Base-by-base conservation (phyloP, 1,284 basidiomycete species). In the Cerioporus squamosus region DNA sequence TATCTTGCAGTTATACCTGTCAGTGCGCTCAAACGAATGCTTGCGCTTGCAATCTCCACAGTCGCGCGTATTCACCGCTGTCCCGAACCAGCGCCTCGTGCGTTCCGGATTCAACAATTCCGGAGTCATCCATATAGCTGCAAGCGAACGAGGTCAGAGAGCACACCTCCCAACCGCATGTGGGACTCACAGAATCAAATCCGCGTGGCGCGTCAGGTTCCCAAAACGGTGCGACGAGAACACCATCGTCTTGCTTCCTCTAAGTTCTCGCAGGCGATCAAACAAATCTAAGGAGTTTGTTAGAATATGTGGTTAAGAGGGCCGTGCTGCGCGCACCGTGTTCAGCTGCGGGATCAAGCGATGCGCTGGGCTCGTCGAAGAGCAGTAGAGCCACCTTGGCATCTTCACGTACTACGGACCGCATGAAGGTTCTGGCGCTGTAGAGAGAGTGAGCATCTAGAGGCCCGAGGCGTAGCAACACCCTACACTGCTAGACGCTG, bases 381-480 rank as follows among this genome's bases (percentile, higher is more conserved):
- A 26, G 26, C 51, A 91, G 70, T 29, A 93, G 72, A 0, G 88
- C 87, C 14, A 90, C 83, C 2, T 68, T 63, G 12, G 72, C 58
- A 48, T 78, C 77, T 38, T 84, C 81, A 5, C 81, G 79, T 9
- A 80, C 75, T 3, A 86, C 76, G 3, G 88, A 86, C 5, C 87
- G 82, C 90, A 91, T 91, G 69, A 92, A 91, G 24, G 84, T 89
- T 49, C 91, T 79, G n/a, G 90, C 86, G 46, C 89, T 91, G 23
- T 15, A 3, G 12, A 24, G 15, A 33, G 23, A 26, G 33, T 18
- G 9, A 39, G 58, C 8, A 18, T n/a, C 14, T 29, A n/a, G 1
- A 26, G 48, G 24, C 38, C 12, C 38, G 38, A 18, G n/a, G 38
- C 3, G 38, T 14, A 38, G 74, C 82, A 64, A 26, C 26, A 26